Evolutionary conservation across 805 yeast species (phyloP).

Genomic region (Candida glaebosa): DNA sequence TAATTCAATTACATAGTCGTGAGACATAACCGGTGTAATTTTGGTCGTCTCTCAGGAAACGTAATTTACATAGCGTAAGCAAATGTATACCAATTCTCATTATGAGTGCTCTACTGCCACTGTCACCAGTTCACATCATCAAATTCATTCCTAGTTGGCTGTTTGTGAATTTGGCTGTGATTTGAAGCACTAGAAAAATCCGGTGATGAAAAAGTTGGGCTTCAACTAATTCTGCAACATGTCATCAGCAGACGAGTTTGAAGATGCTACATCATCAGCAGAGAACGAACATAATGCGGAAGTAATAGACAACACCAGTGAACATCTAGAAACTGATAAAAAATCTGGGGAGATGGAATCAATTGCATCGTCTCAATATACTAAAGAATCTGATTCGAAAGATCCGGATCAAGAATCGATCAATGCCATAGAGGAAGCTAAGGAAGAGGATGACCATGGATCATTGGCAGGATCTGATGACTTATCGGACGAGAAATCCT

Average conservation of each 20-base stretch:
- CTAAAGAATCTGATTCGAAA: slow-evolving; percentile 1
- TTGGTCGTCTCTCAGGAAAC: too few relatives aligned
- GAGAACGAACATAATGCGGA: not conserved
- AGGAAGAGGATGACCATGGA: slow-evolving; percentile 1
- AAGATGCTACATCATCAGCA: slow-evolving; percentile 14
- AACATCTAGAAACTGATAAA: not conserved
- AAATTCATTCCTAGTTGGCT: too few relatives aligned
- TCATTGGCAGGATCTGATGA: not conserved
- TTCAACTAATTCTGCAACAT: not conserved
- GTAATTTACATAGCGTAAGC: too few relatives aligned
- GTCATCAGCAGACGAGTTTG: slow-evolving; percentile 20
- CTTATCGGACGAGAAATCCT: too few relatives aligned
- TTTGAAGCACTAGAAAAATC: not conserved
- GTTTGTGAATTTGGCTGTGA: not conserved
- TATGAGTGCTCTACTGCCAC: too few relatives aligned
- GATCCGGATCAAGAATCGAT: slow-evolving; percentile 12
- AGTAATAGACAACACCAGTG: not conserved
- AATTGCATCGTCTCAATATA: slow-evolving; percentile 2
- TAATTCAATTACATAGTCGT: too few relatives aligned
- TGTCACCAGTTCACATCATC: too few relatives aligned
- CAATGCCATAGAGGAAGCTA: slow-evolving; percentile 7
- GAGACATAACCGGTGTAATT: too few relatives aligned
- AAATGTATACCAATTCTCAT: too few relatives aligned
- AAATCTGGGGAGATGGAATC: slow-evolving; percentile 4
- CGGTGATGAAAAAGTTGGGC: not conserved